Percentiles rank a stretch among this genome's conserved stretches.
These are phyloP conservation scores for Musa troglodytarum DNA, from an alignment of 176 grass and related monocot genomes.

Conservation along the genomic window DNA sequence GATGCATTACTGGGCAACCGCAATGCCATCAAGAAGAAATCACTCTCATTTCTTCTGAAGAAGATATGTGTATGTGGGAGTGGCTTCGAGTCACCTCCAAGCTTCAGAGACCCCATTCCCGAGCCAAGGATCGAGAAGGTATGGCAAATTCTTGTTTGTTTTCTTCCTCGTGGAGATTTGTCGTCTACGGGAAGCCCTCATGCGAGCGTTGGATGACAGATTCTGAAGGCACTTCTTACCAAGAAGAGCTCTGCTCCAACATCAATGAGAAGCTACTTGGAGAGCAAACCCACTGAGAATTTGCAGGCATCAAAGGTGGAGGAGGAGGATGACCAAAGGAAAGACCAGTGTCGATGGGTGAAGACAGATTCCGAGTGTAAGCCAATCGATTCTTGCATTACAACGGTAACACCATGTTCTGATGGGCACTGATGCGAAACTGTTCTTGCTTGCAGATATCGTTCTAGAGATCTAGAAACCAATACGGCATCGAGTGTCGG, in stretches of 20 bases:
- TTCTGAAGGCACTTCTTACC: slow-evolving; percentile 42
- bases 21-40: slow-evolving; percentile 48
- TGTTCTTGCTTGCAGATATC: slow-evolving; percentile 25
- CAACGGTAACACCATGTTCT: background rate
- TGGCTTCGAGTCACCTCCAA: slow-evolving; percentile 29
- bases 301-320: background rate
- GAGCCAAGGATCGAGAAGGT: slow-evolving; percentile 89
- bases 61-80: slow-evolving; percentile 38
- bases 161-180: background rate
- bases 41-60: slow-evolving; percentile 45
- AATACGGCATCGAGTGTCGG: background rate
- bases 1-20: slow-evolving; percentile 33
- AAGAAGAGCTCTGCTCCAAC: slow-evolving; percentile 28
- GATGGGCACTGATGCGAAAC: background rate
- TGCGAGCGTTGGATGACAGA: slow-evolving; percentile 16
- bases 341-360: slow-evolving; percentile 49
- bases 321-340: slow-evolving; percentile 15
- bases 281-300: slow-evolving; percentile 34
- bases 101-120: slow-evolving; percentile 31
- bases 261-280: slow-evolving; percentile 37
- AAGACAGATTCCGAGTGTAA: slow-evolving; percentile 94
- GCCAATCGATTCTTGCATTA: background rate
- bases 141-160: background rate
- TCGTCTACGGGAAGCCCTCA: background rate
- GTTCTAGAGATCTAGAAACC: background rate